Evolutionary conservation across 2,329 filamentous ascomycete genomes (phyloP), one percentile per base, ranked within the genome.

Genomic region (Trichothecium sympodiale): DNA sequence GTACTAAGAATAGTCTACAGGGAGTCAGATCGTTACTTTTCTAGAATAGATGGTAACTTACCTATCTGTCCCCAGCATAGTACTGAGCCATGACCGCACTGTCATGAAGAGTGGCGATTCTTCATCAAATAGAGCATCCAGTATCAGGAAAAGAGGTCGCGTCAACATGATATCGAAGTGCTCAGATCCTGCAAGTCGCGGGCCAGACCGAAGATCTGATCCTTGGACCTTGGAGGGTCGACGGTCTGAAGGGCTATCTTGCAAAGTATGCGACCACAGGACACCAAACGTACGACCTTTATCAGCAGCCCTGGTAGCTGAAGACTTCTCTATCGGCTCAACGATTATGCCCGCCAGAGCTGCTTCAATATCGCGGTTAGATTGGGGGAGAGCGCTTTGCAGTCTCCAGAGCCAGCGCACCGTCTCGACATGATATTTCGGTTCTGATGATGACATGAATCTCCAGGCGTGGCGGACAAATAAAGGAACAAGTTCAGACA

Each of bases 351-450:
- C 69, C 17, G 77, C 72, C 29, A 94, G 74, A 0, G 83, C 76
- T 17, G 84, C 85, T 55, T 94, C 88, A 4, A 94, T 79, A 31
- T 87, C 75, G 35, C 82, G 77, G 46, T 79, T 78, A 2, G 70
- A 62, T 28, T 69, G 62, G 2, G 80, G 74, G 10, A 94, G 70
- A 1, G 77, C 71, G 17, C 70, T 74, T 46, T 96, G 87, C 35
- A 98, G 62, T 44, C 86, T 77, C 84, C 91, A 94, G 28, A 98
- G 63, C 46, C 78, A 81, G 38, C 83, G 77, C 8, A 93, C 84
- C 14, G 87, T 80, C 60, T 98, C 93, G 23, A 98, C 88, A 51
- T 96, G 91, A 46, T 89, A 93, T 52, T 94, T 94, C 0, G 88
- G 87, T 42, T 80, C 79, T 10, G 78, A 69, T n/a, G 84, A 80